These are phyloP conservation scores for Collybia sp. DNA, from an alignment of 768 basidiomycete species.

Conservation along the genomic window DNA sequence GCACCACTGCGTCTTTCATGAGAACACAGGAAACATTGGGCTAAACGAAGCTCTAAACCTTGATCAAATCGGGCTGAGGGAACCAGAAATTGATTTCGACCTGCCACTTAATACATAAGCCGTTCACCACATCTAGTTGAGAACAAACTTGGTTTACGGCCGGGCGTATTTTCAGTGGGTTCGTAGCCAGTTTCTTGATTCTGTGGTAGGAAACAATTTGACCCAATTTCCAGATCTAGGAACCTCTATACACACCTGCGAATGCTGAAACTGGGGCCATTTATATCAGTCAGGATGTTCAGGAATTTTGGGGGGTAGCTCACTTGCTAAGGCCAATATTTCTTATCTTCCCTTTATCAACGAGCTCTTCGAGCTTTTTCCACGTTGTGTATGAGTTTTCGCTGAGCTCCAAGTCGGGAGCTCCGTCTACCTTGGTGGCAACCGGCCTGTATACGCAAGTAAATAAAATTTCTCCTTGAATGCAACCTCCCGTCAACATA, in stretches of 20 bases:
- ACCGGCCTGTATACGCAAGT: constrained; percentile 47
- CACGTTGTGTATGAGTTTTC: constrained; percentile 75
- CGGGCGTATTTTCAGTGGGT: constrained; percentile 52
- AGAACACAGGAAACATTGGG: neutral
- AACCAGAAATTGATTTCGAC: constrained; percentile 76
- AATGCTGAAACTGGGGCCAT: constrained; percentile 50
- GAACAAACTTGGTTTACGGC: constrained; percentile 59
- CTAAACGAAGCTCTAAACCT: constrained; percentile 30
- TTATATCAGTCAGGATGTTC: neutral
- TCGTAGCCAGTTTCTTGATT: constrained; percentile 59
- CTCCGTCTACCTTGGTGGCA: constrained; percentile 54
- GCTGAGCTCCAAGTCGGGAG: constrained; percentile 43
- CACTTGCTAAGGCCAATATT: constrained; percentile 87
- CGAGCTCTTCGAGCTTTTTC: constrained; percentile 75
- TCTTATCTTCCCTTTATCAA: constrained; percentile 69
- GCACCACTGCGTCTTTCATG: constrained; percentile 46
- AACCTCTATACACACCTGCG: constrained; percentile 29
- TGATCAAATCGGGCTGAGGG: constrained; percentile 72
- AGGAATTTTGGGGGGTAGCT: constrained; percentile 9
- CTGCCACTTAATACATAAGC: constrained; percentile 4
- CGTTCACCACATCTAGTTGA: neutral
- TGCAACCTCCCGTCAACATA: constrained; percentile 13
- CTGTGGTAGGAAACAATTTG: constrained; percentile 24
- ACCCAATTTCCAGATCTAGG: neutral
- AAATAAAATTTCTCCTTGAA: no score